phyloP scores from a whole-genome alignment of 148 eudicot species.

The Fagopyrum tataricum region DNA sequence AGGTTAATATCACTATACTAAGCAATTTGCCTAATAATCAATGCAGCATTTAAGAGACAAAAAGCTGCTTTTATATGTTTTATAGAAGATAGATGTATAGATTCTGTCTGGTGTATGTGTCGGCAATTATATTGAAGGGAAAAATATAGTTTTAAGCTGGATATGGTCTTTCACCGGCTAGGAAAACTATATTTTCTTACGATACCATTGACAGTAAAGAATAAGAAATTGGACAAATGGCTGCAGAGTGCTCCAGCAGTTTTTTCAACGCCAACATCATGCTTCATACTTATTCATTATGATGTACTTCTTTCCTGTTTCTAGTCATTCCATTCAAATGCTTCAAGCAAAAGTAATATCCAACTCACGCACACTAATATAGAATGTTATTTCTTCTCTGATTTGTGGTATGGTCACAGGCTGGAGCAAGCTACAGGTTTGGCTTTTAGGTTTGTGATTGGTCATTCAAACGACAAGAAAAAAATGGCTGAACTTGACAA shows the following conservation, averaged over 20 bases:
- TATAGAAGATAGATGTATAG: no score
- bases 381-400: neutral
- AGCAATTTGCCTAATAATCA: no score
- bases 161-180: neutral
- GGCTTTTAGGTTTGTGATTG: constrained; percentile 68
- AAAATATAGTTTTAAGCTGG: neutral
- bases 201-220: neutral
- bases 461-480: constrained; percentile 43
- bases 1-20: no score
- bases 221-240: neutral
- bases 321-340: neutral
- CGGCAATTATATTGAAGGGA: neutral
- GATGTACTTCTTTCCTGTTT: neutral
- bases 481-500: constrained; percentile 44
- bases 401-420: constrained; percentile 24
- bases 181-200: neutral
- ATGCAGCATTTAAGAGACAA: no score
- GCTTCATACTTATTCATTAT: neutral
- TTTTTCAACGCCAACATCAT: neutral
- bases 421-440: constrained; percentile 67
- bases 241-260: neutral
- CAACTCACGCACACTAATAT: neutral
- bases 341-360: neutral
- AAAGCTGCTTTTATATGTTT: no score
- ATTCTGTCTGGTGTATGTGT: no score